Conservation (phyloP, 306 rosid genomes). For the Gleditsia sinensis region DNA sequence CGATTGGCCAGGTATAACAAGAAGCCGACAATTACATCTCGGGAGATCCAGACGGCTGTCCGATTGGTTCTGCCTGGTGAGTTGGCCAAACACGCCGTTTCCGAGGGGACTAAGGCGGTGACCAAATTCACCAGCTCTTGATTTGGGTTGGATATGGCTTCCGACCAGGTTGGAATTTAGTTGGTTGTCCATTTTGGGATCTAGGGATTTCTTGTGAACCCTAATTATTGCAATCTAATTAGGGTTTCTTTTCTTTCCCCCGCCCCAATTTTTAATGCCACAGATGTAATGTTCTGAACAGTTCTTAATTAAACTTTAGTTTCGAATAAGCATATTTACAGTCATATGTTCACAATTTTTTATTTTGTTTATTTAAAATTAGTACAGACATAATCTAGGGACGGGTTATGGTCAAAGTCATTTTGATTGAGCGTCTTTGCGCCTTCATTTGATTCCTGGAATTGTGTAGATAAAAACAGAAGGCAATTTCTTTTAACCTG, state of each 20-base stretch:
- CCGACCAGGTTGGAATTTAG: background rate
- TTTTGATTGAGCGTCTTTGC: background rate
- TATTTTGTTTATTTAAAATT: too few relatives aligned
- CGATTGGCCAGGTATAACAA: conserved; percentile 69
- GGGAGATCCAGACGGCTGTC: conserved; percentile 83
- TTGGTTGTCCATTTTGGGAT: background rate
- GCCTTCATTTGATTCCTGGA: background rate
- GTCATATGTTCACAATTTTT: background rate
- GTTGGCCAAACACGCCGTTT: conserved; percentile 78
- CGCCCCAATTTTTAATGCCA: background rate
- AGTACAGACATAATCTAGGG: background rate
- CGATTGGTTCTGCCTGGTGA: conserved; percentile 80
- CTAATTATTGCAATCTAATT: background rate
- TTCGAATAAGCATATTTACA: background rate
- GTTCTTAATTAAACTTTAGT: background rate
- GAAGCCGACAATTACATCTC: conserved; percentile 71
- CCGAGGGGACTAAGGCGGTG: conserved; percentile 80
- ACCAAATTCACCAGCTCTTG: conserved; percentile 73
- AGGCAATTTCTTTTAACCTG: background rate
- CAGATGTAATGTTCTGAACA: conserved; percentile 25
- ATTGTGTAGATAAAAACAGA: background rate
- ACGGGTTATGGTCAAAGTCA: background rate
- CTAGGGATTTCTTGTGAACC: background rate
- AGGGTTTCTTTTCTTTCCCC: background rate
- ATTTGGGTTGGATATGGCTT: background rate